phyloP scores from a whole-genome alignment of 1,139 yeast species.

The Saccharomyces hybrid region DNA sequence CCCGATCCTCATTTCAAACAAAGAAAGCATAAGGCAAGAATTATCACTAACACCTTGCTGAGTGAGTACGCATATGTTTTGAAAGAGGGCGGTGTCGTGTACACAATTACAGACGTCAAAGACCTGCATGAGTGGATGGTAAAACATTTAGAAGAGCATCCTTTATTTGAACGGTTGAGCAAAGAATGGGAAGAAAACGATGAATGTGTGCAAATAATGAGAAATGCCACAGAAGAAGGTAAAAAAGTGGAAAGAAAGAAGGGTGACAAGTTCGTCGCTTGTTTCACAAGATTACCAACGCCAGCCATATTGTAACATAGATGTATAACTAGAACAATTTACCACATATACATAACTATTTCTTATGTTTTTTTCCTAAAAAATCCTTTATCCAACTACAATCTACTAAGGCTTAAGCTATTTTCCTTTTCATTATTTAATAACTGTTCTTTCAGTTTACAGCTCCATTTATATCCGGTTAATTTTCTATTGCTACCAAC shows the following conservation, averaged over 20 bases:
- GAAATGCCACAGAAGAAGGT: constrained; percentile 91
- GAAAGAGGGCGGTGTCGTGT: constrained; percentile 78
- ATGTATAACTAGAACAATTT: background rate
- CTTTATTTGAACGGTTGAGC: constrained; percentile 73
- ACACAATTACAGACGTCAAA: constrained; percentile 92
- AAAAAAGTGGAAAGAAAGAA: constrained; percentile 88
- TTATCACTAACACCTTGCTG: constrained; percentile 78
- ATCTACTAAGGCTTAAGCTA: background rate
- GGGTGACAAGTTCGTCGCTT: constrained; percentile 83
- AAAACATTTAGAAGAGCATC: constrained; percentile 81
- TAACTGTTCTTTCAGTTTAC: constrained; percentile 16
- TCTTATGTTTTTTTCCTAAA: background rate
- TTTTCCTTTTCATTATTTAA: constrained; percentile 9
- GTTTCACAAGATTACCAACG: constrained; percentile 67
- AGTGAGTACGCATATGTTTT: constrained; percentile 90
- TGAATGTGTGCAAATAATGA: constrained; percentile 79
- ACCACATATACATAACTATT: background rate
- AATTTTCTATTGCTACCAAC: constrained; percentile 16
- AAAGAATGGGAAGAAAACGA: constrained; percentile 77
- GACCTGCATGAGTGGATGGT: constrained; percentile 98
- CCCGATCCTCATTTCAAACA: constrained; percentile 99
- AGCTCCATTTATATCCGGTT: constrained; percentile 24
- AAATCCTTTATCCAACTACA: background rate
- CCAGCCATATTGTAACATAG: constrained; percentile 34
- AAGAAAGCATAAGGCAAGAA: constrained; percentile 95